Evolutionary conservation across 75 land plant species (phyloP), one percentile per base, ranked within the genome.

Genomic region (Selaginella moellendorffii): DNA sequence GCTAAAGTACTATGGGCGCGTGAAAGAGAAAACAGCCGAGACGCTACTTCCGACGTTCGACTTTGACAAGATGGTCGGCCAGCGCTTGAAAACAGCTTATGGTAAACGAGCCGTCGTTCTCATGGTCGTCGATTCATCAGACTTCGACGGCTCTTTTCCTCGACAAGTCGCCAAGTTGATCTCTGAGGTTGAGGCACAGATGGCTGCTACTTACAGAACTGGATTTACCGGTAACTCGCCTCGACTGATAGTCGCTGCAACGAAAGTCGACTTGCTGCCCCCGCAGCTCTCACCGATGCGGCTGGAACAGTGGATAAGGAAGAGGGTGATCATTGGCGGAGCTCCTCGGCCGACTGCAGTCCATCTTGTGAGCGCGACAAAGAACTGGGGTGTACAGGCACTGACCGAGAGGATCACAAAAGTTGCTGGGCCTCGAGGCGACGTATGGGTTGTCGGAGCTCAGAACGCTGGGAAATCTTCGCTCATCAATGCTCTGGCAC

Each of bases 381-480:
- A 65, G 56, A 77, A 78, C 22, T 92, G 97, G 97, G 97, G 97
- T 0, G 46, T 92, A 63, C 70, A 77, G 68, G 71, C 77, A 54
- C 65, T 92, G 66, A 64, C 81, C 0, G 81, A 85, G 65, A 82
- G 79, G 28, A 72, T 92, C 2, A 76, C 61, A 42, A 59, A 70
- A 25, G 66, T 92, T 26, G 90, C 79, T 0, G 97, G 97, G 19
- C 65, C 73, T 0, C 61, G 97, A 28, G 97, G 97, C 2, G 76
- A 78, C 63, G 96, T 83, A 58, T 92, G 97, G 97, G 88, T 85
- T 0, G 62, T 92, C 0, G 97, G 97, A 24, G 84, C 97, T 0
- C 97, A 92, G 66, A 92, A 92, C 77, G 96, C 85, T 0, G 97
- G 97, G n/a, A 92, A 92, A 51, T 85, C 90, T 2, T 85, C 97